A percentile compares a stretch with the other conserved stretches of the same genome.
These are phyloP conservation scores for Arabidopsis lyrata DNA, from an alignment of 441 rosid species.

Conservation along the genomic window DNA sequence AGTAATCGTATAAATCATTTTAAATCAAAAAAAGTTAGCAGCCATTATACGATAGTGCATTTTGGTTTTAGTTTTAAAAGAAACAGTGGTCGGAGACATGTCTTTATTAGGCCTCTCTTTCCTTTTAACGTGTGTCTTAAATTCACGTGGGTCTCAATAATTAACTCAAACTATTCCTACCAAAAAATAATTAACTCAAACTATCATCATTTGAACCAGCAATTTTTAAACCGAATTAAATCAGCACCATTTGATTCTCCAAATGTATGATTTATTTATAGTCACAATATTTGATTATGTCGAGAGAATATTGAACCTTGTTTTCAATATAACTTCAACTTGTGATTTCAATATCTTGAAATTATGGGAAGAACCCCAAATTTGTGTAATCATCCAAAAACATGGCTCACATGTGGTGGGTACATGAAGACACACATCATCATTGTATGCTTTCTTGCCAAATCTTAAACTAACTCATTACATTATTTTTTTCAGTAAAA, in stretches of 20 bases:
- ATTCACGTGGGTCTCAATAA: conserved; percentile 46
- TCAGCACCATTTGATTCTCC: conserved; percentile 29
- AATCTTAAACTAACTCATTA: conserved; percentile 17
- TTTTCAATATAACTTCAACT: conserved; percentile 29
- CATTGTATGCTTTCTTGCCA: conserved; percentile 27
- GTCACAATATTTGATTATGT: conserved; percentile 27
- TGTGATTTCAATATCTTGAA: conserved; percentile 18
- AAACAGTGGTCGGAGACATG: conserved; percentile 48
- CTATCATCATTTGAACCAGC: conserved; percentile 17
- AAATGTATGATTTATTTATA: conserved; percentile 19
- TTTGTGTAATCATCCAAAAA: conserved; percentile 38
- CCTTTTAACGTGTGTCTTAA: conserved; percentile 6
- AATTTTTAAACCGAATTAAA: conserved; percentile 30
- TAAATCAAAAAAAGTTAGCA: conserved; percentile 13
- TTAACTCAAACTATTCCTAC: conserved; percentile 17
- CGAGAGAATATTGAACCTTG: conserved; percentile 40
- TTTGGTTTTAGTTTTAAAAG: background rate
- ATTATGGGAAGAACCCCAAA: conserved; percentile 32
- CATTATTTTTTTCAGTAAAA: background rate
- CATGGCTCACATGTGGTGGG: conserved; percentile 45
- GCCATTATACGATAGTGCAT: conserved; percentile 27
- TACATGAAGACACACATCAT: conserved; percentile 37
- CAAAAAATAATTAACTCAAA: conserved; percentile 39
- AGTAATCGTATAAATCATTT: background rate
- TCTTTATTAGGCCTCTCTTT: conserved; percentile 22